These are phyloP conservation scores for Alternaria sp. DNA, from an alignment of 2,329 filamentous ascomycete genomes.

Conservation along the genomic window DNA sequence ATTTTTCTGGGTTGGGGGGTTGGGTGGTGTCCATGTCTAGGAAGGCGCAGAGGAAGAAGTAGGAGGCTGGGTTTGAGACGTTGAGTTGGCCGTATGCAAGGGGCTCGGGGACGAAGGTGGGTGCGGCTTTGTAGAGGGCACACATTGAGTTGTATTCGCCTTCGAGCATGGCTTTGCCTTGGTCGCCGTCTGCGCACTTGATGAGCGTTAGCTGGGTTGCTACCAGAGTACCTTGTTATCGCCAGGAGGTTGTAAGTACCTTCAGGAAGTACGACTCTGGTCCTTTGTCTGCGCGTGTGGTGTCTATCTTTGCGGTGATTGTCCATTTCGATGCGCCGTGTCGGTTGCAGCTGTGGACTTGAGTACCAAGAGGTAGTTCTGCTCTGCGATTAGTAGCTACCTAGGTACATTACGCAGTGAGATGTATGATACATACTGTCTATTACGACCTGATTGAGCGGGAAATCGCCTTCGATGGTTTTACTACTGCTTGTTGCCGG, in stretches of 20 bases:
- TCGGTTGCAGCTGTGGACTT: not conserved
- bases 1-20: not conserved
- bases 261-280: not conserved
- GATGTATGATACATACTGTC: not conserved
- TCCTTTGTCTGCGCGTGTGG: rapidly evolving
- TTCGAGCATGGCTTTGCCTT: not conserved
- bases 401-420: not conserved
- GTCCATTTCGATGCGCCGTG: not conserved
- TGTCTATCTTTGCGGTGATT: not conserved
- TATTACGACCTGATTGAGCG: not conserved
- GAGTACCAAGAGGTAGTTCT: not conserved
- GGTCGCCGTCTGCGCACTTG: not conserved
- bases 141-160: not conserved
- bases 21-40: not conserved
- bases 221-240: not conserved
- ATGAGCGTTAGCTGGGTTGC: not conserved
- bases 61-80: not conserved
- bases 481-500: not conserved
- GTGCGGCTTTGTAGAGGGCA: not conserved
- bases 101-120: not conserved
- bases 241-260: not conserved
- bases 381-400: not conserved
- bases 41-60: not conserved
- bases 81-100: not conserved
- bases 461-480: not conserved